Evolutionary conservation across 192 early-diverging fungal genomes (phyloP).

Genomic region (Funneliformis geosporum): DNA sequence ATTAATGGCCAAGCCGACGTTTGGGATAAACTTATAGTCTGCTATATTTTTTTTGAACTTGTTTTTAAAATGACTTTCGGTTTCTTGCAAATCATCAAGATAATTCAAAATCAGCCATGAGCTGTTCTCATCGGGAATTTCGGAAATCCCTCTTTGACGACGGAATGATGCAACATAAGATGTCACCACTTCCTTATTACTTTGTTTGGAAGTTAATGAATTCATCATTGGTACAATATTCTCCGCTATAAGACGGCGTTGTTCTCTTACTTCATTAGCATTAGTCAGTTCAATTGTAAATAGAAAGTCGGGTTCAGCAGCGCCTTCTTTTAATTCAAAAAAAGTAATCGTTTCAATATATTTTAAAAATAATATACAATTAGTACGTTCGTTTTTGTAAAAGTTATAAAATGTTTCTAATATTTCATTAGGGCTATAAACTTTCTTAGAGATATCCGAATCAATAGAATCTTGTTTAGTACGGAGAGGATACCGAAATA

Average conservation of each 20-base stretch:
- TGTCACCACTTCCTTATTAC: neutral
- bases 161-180: neutral
- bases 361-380: too few species aligned
- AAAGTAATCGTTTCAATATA: too few species aligned
- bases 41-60: neutral
- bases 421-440: too few species aligned
- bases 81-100: neutral
- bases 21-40: neutral
- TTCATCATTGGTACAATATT: neutral
- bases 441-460: too few species aligned
- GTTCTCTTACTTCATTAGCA: neutral
- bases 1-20: neutral
- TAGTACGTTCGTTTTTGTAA: too few species aligned
- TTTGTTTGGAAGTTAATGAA: neutral
- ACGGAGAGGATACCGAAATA: too few species aligned
- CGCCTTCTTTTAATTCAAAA: too few species aligned
- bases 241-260: neutral
- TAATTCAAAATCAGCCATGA: constrained; percentile 6
- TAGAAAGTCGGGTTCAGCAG: too few species aligned
- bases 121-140: neutral
- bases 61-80: neutral
- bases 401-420: too few species aligned
- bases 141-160: neutral
- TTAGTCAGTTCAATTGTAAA: neutral
- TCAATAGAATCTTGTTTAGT: too few species aligned